Conservation (phyloP, 805 yeast genomes). For the Yamadazyma ubonensis region DNA sequence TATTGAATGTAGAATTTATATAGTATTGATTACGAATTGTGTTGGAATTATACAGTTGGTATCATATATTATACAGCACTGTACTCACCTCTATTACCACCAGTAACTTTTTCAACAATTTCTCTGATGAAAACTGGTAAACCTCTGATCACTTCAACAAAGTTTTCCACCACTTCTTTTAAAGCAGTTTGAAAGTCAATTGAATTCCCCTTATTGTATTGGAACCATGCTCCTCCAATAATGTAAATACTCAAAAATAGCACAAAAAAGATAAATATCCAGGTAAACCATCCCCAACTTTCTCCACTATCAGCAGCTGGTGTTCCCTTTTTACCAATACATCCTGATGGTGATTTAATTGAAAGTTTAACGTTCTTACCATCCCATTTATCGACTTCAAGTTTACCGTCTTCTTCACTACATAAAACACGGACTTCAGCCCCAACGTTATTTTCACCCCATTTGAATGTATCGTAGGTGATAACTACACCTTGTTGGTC, state of each 20-base stretch:
- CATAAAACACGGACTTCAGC: constrained; percentile 53
- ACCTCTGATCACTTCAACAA: constrained; percentile 54
- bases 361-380: constrained; percentile 26
- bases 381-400: constrained; percentile 38
- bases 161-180: constrained; percentile 69
- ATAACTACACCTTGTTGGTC: constrained; percentile 40
- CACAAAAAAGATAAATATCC: constrained; percentile 74
- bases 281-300: constrained; percentile 81
- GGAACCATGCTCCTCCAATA: constrained; percentile 72
- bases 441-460: constrained; percentile 64
- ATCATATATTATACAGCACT: constrained; percentile 73
- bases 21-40: background rate
- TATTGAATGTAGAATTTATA: no score
- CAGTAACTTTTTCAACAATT: constrained; percentile 64
- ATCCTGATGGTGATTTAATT: constrained; percentile 40
- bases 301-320: constrained; percentile 35
- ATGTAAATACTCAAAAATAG: constrained; percentile 69
- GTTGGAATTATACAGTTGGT: background rate
- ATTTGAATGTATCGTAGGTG: constrained; percentile 50
- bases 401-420: constrained; percentile 19
- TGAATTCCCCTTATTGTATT: constrained; percentile 66
- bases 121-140: constrained; percentile 69
- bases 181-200: constrained; percentile 73
- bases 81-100: constrained; percentile 78
- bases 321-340: constrained; percentile 23